Percentiles rank a stretch among this genome's conserved stretches.
Evolutionary conservation across 2,329 filamentous ascomycete species (phyloP).

Genomic region (Paecilomyces dactylethromorphus): DNA sequence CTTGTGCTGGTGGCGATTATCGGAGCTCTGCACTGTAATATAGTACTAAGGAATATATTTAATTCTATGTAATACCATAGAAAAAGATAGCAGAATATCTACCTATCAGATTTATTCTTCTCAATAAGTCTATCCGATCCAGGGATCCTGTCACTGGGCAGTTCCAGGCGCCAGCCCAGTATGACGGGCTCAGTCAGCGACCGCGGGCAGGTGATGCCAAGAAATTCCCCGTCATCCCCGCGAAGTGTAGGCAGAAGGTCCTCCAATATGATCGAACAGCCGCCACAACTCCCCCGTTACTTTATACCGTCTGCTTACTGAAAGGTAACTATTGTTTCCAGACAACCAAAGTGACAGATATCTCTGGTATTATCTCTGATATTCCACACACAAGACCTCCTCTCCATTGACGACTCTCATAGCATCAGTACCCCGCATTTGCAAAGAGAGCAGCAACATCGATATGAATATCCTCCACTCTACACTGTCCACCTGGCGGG

Average conservation of each 20-base stretch:
- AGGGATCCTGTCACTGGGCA: not conserved
- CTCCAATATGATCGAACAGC: not conserved
- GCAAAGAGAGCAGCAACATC: constrained; percentile 4
- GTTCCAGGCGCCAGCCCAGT: not conserved
- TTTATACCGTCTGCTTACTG: constrained; percentile 1
- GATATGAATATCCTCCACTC: constrained; percentile 87
- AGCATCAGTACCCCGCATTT: constrained; percentile 5
- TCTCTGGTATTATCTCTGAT: not conserved
- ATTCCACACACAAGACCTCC: not conserved
- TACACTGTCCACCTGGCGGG: constrained; percentile 83
- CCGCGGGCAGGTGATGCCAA: not conserved
- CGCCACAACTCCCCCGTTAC: not conserved
- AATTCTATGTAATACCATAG: not conserved
- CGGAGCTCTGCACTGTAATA: not conserved
- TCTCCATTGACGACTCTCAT: not conserved
- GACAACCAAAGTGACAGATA: not conserved
- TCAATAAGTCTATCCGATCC: not conserved
- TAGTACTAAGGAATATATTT: not conserved
- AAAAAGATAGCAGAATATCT: not conserved
- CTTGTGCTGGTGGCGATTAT: not conserved
- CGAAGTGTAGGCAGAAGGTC: not conserved
- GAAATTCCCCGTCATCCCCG: not conserved
- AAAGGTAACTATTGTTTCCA: not conserved
- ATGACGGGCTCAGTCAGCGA: not conserved
- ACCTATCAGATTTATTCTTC: not conserved